phyloP scores from a whole-genome alignment of 768 basidiomycete genomes.

The Xerocomellus intermedius region DNA sequence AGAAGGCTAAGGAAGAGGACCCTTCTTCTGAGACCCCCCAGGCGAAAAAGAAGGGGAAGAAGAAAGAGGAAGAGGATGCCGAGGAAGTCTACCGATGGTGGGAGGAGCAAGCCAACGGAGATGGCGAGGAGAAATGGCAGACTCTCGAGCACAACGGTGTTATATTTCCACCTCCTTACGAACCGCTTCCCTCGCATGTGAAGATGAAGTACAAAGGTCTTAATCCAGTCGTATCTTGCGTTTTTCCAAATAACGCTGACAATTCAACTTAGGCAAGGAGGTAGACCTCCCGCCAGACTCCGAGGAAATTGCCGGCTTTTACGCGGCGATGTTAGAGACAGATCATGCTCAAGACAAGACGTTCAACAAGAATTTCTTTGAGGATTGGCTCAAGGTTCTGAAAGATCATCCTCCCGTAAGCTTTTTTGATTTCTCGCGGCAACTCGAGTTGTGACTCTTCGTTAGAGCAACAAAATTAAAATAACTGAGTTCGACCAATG shows the following conservation, averaged over 20 bases:
- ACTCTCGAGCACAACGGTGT: conserved; percentile 96
- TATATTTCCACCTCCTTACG: conserved; percentile 93
- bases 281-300: conserved; percentile 80
- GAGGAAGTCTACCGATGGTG: conserved; percentile 86
- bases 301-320: conserved; percentile 98
- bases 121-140: conserved; percentile 85
- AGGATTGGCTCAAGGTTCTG: conserved; percentile 79
- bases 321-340: conserved; percentile 87
- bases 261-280: conserved; percentile 55
- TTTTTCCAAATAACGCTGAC: conserved; percentile 16
- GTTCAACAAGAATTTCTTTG: conserved; percentile 96
- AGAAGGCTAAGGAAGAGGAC: conserved; percentile 54
- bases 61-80: conserved; percentile 55
- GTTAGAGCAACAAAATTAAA: conserved; percentile 66
- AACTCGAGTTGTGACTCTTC: conserved; percentile 7
- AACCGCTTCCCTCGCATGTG: conserved; percentile 73
- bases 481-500: conserved; percentile 77
- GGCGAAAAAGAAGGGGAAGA: conserved; percentile 54
- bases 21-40: conserved; percentile 42
- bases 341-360: conserved; percentile 85
- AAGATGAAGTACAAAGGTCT: conserved; percentile 96
- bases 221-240: conserved; percentile 24
- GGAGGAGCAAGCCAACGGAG: conserved; percentile 72
- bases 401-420: conserved; percentile 82
- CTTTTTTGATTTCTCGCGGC: conserved; percentile 15